phyloP scores from a whole-genome alignment of 495 filamentous ascomycete species.

The Trichoderma virens region DNA sequence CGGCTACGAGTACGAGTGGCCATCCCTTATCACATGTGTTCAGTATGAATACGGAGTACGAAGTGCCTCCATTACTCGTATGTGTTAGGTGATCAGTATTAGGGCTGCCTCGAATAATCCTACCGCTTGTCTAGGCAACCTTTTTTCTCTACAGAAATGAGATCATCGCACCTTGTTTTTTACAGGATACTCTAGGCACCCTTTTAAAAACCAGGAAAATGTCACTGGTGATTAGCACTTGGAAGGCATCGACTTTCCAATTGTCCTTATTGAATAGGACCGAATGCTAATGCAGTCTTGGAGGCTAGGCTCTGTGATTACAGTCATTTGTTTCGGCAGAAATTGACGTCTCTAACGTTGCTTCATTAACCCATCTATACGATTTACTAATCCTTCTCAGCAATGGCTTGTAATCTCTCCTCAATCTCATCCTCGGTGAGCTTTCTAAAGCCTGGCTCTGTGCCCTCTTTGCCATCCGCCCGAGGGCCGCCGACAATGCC shows the following conservation, averaged over 20 bases:
- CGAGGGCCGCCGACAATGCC: constrained; percentile 86
- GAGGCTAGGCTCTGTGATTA: background rate
- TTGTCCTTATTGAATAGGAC: too few relatives aligned
- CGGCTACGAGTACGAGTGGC: background rate
- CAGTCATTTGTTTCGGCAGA: background rate
- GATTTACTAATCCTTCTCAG: constrained; percentile 79
- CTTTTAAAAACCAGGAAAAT: background rate
- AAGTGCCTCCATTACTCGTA: background rate
- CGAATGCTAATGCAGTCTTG: too few relatives aligned
- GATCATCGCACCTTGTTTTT: too few relatives aligned
- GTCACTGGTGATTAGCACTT: background rate
- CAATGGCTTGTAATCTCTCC: constrained; percentile 92
- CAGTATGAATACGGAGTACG: too few relatives aligned
- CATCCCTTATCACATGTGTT: background rate
- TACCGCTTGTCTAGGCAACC: background rate
- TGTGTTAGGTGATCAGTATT: background rate
- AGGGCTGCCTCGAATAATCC: background rate
- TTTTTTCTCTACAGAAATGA: background rate
- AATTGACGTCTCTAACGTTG: background rate
- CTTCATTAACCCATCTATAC: constrained; percentile 7
- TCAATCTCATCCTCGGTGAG: constrained; percentile 98
- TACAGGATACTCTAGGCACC: background rate
- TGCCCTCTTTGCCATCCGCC: constrained; percentile 70
- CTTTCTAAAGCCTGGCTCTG: constrained; percentile 69
- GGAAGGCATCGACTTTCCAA: background rate